Base-by-base conservation (phyloP, 169 alveolate genomes). In the Cryptosporidium canis region DNA sequence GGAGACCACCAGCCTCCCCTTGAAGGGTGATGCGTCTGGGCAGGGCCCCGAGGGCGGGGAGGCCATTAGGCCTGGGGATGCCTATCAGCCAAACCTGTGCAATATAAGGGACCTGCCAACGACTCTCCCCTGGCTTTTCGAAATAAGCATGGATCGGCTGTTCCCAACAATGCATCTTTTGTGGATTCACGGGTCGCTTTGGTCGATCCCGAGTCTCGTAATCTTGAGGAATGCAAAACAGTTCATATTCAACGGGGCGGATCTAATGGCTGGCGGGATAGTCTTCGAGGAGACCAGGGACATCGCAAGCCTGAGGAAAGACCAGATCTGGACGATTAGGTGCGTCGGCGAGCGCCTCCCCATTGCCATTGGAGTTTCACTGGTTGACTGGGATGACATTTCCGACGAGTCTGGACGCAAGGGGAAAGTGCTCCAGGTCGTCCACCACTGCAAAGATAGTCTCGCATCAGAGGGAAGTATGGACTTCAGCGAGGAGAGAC, bases 381-480 rank as follows among this genome's bases (percentile, higher is more conserved):
- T 77, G 48, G 87, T 77, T 35, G 72, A 77, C n/a, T 77, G 87
- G 87, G 51, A 58, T 58, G 71, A 77, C 24, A 58, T 77, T 31
- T 27, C 56, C 2, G 33, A 56, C 11, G 65, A 3, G 41, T 31
- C 14, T 24, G 1, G 3, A 18, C 70, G 47, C 12, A 77, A 77
- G 18, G 87, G 87, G 9, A 77, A 77, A 21, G 33, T 77, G 0
- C 16, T 77, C 14, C 55, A 55, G 35, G 72, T 77, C 9, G n/a
- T 77, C 14, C 87, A 77, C 24, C 58, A 77, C 35, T 37, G 43
- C 29, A 77, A 77, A n/a, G 87, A 77, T 39, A 29, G 29, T 43
- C 72, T 77, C 43, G 55, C 87, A 41, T 29, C 16, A 61, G 87
- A 77, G 58, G 87, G 87, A 27, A 61, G 18, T 58, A 55, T 77